A percentile compares a stretch with the other conserved stretches of the same genome.
Conservation (phyloP, 2,329 filamentous ascomycete genomes). For the Fusarium staphyleae region DNA sequence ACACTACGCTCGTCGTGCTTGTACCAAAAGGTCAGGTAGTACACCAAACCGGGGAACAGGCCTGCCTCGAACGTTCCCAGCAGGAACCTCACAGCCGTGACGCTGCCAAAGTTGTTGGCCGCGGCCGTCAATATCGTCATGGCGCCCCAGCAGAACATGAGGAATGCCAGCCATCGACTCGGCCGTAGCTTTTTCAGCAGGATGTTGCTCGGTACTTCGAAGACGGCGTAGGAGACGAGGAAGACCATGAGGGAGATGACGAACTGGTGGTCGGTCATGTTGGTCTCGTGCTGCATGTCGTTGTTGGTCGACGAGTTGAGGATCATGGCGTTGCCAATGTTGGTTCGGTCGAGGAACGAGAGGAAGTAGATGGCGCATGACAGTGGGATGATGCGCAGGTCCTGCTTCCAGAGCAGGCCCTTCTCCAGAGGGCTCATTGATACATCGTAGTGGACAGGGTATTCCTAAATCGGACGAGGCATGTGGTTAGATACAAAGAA, state of each 20-base stretch:
- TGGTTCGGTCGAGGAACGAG: conserved; percentile 72
- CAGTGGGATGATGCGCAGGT: conserved; percentile 68
- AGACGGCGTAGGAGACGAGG: conserved; percentile 65
- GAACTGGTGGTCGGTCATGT: conserved; percentile 69
- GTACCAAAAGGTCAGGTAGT: conserved; percentile 80
- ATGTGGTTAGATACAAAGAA: conserved; percentile 19
- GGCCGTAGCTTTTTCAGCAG: conserved; percentile 70
- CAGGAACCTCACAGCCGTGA: conserved; percentile 72
- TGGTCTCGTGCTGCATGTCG: conserved; percentile 67
- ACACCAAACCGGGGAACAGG: conserved; percentile 64
- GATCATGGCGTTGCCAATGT: conserved; percentile 74
- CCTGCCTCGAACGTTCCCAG: conserved; percentile 75
- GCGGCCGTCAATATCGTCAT: conserved; percentile 73
- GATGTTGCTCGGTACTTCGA: conserved; percentile 72
- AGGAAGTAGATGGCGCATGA: conserved; percentile 70
- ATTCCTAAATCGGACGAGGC: conserved; percentile 18
- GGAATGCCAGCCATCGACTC: conserved; percentile 69
- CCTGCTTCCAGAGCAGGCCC: conserved; percentile 63
- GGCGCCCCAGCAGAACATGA: conserved; percentile 72
- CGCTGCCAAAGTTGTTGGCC: conserved; percentile 64
- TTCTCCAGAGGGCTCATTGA: conserved; percentile 45
- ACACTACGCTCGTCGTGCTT: conserved; percentile 72
- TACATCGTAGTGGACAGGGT: conserved; percentile 28
- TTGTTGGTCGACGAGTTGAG: conserved; percentile 66
- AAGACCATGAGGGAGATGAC: conserved; percentile 66